phyloP scores from a whole-genome alignment of 305 asterid species.

The Fraxinus paxiana region DNA sequence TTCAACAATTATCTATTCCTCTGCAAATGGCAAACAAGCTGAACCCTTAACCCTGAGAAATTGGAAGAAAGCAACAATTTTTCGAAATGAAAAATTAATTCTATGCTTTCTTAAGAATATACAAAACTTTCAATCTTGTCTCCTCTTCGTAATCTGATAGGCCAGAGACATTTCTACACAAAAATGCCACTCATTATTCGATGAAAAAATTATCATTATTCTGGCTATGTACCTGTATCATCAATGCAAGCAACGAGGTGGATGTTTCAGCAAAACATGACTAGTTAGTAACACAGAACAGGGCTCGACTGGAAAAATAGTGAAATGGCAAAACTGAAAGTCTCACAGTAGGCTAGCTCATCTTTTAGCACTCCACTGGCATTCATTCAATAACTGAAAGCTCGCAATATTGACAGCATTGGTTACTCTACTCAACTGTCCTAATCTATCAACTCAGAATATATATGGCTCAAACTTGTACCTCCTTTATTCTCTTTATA shows the following conservation, averaged over 20 bases:
- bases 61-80: neutral
- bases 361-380: neutral
- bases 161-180: neutral
- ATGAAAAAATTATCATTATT: neutral
- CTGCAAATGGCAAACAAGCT: neutral
- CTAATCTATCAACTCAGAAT: constrained; percentile 16
- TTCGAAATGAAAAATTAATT: neutral
- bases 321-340: neutral
- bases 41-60: neutral
- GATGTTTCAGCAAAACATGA: neutral
- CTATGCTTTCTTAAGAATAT: neutral
- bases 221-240: neutral
- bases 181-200: neutral
- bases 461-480: constrained; percentile 33
- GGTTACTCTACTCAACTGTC: neutral
- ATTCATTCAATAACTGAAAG: neutral
- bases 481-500: constrained; percentile 56
- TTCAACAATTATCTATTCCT: neutral
- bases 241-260: neutral
- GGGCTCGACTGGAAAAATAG: neutral
- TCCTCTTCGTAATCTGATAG: neutral
- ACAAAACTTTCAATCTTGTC: neutral
- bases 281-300: neutral
- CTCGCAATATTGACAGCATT: neutral
- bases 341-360: neutral